phyloP scores from a whole-genome alignment of 179 eudicot genomes.

The Beta corolliflora region DNA sequence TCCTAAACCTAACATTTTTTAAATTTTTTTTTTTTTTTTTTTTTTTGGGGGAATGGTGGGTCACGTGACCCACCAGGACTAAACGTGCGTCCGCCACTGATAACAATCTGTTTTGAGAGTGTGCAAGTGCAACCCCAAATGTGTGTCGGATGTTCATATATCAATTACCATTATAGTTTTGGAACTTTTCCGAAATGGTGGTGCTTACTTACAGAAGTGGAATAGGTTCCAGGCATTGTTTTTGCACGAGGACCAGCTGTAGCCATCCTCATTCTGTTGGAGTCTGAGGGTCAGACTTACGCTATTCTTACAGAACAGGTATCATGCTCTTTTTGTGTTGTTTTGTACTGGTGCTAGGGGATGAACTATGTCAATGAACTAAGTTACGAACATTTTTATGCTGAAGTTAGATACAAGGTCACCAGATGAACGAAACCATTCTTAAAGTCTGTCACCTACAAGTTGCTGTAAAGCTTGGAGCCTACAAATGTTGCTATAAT shows the following conservation, averaged over 20 bases:
- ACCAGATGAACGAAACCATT: background rate
- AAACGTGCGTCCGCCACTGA: no score
- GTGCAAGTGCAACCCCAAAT: background rate
- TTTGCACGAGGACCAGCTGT: slow-evolving; percentile 99
- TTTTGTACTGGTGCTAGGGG: background rate
- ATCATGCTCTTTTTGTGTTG: slow-evolving; percentile 5
- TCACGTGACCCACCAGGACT: no score
- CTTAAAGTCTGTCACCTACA: background rate
- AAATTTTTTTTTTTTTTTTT: no score
- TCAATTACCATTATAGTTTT: background rate
- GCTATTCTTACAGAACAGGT: slow-evolving; percentile 97
- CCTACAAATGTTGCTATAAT: background rate
- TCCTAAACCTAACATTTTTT: no score
- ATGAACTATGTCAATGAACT: background rate
- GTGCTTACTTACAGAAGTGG: background rate
- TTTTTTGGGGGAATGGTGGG: no score
- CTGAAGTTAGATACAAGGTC: no score
- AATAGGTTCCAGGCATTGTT: slow-evolving; percentile 94
- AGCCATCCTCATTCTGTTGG: slow-evolving; percentile 89
- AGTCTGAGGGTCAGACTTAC: slow-evolving; percentile 83
- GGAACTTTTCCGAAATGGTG: background rate
- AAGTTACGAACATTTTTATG: no score
- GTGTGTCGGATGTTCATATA: slow-evolving; percentile 5
- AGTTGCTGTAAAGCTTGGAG: background rate
- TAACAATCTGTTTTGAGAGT: background rate